Evolutionary conservation across 164 flowering plant genomes (phyloP).

Genomic region (Liriodendron chinense): DNA sequence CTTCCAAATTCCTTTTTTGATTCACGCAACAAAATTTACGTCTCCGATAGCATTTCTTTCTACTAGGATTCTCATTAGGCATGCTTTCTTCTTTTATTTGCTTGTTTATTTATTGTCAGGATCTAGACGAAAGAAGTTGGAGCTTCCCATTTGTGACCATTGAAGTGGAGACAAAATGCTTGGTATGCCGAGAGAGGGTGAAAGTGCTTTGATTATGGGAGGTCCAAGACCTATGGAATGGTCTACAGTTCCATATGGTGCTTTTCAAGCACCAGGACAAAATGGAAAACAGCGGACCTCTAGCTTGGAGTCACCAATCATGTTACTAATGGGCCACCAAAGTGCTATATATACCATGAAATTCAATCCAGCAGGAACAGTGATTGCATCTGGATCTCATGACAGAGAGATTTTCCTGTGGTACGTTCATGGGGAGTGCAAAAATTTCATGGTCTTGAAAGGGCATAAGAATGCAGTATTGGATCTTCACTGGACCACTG

Average conservation of each 20-base stretch:
- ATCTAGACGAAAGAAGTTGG: background rate
- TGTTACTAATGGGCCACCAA: slow-evolving; percentile 87
- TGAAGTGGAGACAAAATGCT: slow-evolving; percentile 33
- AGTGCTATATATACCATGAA: slow-evolving; percentile 93
- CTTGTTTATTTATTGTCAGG: slow-evolving; percentile 6
- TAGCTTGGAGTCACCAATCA: slow-evolving; percentile 87
- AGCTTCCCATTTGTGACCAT: background rate
- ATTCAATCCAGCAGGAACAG: slow-evolving; percentile 88
- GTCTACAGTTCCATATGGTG: slow-evolving; percentile 55
- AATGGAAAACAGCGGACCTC: slow-evolving; percentile 81
- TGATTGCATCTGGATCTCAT: slow-evolving; percentile 93
- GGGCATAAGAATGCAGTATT: slow-evolving; percentile 97
- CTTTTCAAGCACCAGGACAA: slow-evolving; percentile 53
- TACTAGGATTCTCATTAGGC: background rate
- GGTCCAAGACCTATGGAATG: slow-evolving; percentile 82
- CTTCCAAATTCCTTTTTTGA: background rate
- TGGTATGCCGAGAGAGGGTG: slow-evolving; percentile 44
- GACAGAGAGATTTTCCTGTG: slow-evolving; percentile 92
- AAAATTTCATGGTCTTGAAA: slow-evolving; percentile 86
- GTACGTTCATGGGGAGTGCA: slow-evolving; percentile 93
- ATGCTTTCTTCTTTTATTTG: background rate
- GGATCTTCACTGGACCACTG: slow-evolving; percentile 96
- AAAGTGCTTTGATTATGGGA: slow-evolving; percentile 54
- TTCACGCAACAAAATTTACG: background rate
- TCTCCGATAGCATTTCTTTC: background rate